These are phyloP conservation scores for Blastobotrys serpentis DNA, from an alignment of 1,139 yeast genomes.

Conservation along the genomic window DNA sequence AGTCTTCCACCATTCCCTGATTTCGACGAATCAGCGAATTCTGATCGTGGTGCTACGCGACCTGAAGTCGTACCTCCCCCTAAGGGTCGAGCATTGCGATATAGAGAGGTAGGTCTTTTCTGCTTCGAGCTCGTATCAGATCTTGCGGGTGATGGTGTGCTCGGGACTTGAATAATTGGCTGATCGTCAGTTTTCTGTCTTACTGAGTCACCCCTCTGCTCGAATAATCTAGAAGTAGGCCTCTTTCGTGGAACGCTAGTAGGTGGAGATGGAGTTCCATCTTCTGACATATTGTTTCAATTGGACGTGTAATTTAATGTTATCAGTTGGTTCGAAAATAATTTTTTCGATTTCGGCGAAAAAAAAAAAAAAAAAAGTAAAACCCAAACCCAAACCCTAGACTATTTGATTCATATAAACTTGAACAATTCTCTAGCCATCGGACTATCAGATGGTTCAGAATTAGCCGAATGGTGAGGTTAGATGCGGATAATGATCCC, in stretches of 20 bases:
- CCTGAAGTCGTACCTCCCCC: background rate
- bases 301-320: conserved; percentile 1
- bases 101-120: conserved; percentile 11
- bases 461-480: no score
- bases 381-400: conserved; percentile 1
- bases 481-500: no score
- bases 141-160: conserved; percentile 11
- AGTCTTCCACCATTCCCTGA: conserved; percentile 9
- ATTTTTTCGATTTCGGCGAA: background rate
- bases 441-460: no score
- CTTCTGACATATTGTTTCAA: background rate
- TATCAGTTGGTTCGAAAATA: background rate
- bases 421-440: no score
- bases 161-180: conserved; percentile 11
- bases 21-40: conserved; percentile 1
- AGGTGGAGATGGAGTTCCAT: conserved; percentile 1
- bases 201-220: conserved; percentile 2
- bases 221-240: conserved; percentile 11
- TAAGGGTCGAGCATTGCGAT: conserved; percentile 5
- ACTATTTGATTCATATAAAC: no score
- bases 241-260: conserved; percentile 9
- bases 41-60: conserved; percentile 9
- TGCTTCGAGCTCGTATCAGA: conserved; percentile 2
- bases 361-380: conserved; percentile 4
- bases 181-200: conserved; percentile 4